A percentile compares a stretch with the other conserved stretches of the same genome.
Evolutionary conservation across 2,329 filamentous ascomycete genomes (phyloP).

Genomic region (Curvularia spicifera): DNA sequence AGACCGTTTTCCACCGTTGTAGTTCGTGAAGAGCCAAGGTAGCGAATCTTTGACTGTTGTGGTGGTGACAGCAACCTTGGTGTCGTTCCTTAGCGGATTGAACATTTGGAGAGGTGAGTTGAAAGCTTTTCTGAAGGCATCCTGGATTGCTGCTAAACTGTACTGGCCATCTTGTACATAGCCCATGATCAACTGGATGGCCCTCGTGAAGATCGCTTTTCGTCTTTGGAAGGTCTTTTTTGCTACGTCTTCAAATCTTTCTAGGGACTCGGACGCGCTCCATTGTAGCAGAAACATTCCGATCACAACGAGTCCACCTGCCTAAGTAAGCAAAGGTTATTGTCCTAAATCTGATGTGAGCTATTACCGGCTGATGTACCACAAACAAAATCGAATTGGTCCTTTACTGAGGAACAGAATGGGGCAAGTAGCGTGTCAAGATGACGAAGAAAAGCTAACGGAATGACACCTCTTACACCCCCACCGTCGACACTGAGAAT

Average conservation of each 20-base stretch:
- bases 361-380: conserved; percentile 18
- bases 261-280: conserved; percentile 24
- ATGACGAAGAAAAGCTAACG: conserved; percentile 22
- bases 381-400: conserved; percentile 20
- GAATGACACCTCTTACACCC: conserved; percentile 23
- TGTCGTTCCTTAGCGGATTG: conserved; percentile 31
- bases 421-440: conserved; percentile 11
- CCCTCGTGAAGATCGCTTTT: conserved; percentile 17
- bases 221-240: conserved; percentile 27
- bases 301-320: conserved; percentile 38
- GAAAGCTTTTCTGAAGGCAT: conserved; percentile 27
- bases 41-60: conserved; percentile 26
- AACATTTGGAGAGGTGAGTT: conserved; percentile 32
- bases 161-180: conserved; percentile 37
- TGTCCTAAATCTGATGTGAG: neutral
- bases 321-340: neutral
- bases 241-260: conserved; percentile 33
- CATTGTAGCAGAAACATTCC: conserved; percentile 38
- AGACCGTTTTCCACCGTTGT: conserved; percentile 30
- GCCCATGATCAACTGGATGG: conserved; percentile 26
- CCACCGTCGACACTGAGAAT: conserved; percentile 22
- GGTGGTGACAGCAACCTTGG: conserved; percentile 40
- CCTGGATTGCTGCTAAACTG: conserved; percentile 30
- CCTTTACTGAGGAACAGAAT: conserved; percentile 9
- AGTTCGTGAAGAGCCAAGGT: conserved; percentile 39